phyloP scores from a whole-genome alignment of 805 yeast genomes.

The Candida cerambycidarum region DNA sequence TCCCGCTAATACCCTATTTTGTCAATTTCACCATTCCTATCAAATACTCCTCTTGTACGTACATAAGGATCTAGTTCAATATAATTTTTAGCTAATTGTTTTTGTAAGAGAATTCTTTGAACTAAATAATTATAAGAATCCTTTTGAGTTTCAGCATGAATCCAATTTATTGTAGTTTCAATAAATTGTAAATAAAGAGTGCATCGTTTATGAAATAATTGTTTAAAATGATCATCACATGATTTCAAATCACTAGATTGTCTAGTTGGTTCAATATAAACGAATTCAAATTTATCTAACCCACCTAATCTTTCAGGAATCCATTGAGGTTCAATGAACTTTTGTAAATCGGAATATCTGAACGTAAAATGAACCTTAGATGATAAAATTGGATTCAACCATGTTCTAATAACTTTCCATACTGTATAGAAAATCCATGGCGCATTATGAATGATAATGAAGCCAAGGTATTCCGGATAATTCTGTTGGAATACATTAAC shows the following conservation, averaged over 20 bases:
- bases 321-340: constrained; percentile 53
- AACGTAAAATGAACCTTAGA: constrained; percentile 82
- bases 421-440: constrained; percentile 95
- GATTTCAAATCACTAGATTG: constrained; percentile 38
- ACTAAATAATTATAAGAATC: constrained; percentile 46
- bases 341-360: constrained; percentile 57
- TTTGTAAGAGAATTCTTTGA: constrained; percentile 54
- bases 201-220: constrained; percentile 33
- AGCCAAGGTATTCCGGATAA: constrained; percentile 89
- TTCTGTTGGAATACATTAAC: constrained; percentile 86
- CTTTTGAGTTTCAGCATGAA: constrained; percentile 51
- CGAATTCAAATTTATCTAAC: constrained; percentile 50
- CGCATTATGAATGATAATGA: constrained; percentile 81
- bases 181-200: constrained; percentile 52
- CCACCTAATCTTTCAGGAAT: constrained; percentile 78
- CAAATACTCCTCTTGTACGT: constrained; percentile 72
- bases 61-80: constrained; percentile 71
- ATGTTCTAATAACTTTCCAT: constrained; percentile 83
- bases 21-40: constrained; percentile 54
- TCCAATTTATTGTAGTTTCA: constrained; percentile 70
- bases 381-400: constrained; percentile 95
- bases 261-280: constrained; percentile 56
- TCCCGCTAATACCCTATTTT: constrained; percentile 4
- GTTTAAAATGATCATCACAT: constrained; percentile 32
- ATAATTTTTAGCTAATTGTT: constrained; percentile 58